These are phyloP conservation scores for Leishmania mexicana DNA, from an alignment of 208 protist genomes.

Conservation along the genomic window DNA sequence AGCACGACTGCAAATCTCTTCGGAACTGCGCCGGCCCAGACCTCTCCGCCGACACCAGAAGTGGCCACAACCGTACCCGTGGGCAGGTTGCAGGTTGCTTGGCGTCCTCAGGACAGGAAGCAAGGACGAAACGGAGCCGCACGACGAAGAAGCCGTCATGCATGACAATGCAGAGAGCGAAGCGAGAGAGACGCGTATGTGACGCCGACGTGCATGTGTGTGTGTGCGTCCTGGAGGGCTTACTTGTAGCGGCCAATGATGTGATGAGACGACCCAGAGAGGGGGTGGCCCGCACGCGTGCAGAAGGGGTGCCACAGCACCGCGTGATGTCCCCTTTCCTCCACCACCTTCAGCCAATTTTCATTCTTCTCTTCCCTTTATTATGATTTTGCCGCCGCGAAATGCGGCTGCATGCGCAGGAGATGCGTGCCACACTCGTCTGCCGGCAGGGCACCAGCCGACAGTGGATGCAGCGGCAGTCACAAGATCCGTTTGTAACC, in stretches of 20 bases:
- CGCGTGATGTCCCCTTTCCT: too few relatives aligned
- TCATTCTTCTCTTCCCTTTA: background rate
- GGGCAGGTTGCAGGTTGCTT: background rate
- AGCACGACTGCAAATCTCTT: background rate
- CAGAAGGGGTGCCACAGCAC: too few relatives aligned
- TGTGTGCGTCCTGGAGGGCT: background rate
- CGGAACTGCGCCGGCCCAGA: background rate
- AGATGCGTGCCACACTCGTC: constrained; percentile 8
- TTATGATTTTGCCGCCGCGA: background rate
- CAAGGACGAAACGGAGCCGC: too few relatives aligned
- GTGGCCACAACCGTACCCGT: background rate
- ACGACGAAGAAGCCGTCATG: too few relatives aligned
- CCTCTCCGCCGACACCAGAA: background rate
- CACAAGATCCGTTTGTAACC: constrained; percentile 62
- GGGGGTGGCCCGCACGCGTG: too few relatives aligned
- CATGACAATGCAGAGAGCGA: background rate
- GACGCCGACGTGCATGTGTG: background rate
- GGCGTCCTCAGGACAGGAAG: background rate
- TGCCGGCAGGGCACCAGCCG: constrained; percentile 27
- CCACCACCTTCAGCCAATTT: background rate
- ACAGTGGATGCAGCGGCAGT: constrained; percentile 69
- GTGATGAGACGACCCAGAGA: too few relatives aligned
- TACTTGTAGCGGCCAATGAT: too few relatives aligned
- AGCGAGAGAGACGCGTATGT: background rate
- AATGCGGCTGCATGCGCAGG: background rate